phyloP scores from a whole-genome alignment of 129 eudicot genomes.

The Pittosporum tobira region DNA sequence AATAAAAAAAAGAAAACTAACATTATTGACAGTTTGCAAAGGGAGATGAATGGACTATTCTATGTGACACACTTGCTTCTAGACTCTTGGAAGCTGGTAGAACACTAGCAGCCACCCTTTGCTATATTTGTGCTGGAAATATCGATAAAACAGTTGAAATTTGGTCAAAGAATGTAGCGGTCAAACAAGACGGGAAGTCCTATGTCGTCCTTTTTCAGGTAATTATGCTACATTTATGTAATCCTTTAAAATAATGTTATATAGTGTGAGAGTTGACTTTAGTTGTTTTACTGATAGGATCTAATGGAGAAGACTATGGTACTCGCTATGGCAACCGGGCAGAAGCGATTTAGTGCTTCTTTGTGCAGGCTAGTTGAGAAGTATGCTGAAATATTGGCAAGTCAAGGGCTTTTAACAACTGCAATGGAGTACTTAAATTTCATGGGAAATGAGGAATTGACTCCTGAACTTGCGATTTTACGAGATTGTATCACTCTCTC shows the following conservation, averaged over 20 bases:
- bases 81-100: conserved; percentile 66
- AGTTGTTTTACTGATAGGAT: conserved; percentile 36
- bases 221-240: conserved; percentile 12
- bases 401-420: conserved; percentile 83
- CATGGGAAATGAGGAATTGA: conserved; percentile 72
- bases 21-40: conserved; percentile 77
- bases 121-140: conserved; percentile 92
- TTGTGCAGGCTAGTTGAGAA: conserved; percentile 86
- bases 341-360: conserved; percentile 81
- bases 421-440: conserved; percentile 86
- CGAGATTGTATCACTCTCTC: conserved; percentile 70
- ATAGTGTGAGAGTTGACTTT: conserved; percentile 9
- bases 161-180: conserved; percentile 65
- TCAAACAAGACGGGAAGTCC: conserved; percentile 57
- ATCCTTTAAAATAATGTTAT: conserved; percentile 1
- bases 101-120: conserved; percentile 75
- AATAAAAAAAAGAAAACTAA: too few relatives aligned
- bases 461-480: conserved; percentile 78
- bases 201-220: conserved; percentile 88
- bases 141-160: conserved; percentile 89
- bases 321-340: conserved; percentile 87
- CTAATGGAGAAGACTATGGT: conserved; percentile 95
- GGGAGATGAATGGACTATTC: conserved; percentile 78
- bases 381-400: conserved; percentile 91
- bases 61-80: conserved; percentile 84